phyloP scores from a whole-genome alignment of 805 yeast species.

The Blastobotrys attinorum region DNA sequence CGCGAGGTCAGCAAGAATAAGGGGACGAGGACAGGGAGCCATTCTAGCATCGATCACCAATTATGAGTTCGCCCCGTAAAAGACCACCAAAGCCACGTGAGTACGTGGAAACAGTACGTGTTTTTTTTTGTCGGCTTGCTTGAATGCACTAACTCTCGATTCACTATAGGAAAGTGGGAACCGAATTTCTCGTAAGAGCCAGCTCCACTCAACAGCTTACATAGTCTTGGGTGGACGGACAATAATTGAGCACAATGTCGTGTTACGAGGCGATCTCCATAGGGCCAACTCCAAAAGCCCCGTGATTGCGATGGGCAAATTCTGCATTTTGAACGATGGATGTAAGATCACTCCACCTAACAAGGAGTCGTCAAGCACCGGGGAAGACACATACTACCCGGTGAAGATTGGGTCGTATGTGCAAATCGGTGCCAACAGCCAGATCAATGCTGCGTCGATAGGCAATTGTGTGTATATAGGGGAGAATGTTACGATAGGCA shows the following conservation, averaged over 20 bases:
- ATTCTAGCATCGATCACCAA: too few relatives aligned
- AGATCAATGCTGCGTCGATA: conserved; percentile 31
- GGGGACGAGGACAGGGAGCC: too few relatives aligned
- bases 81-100: too few relatives aligned
- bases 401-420: conserved; percentile 32
- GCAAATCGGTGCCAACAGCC: conserved; percentile 25
- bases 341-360: conserved; percentile 28
- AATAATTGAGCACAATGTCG: conserved; percentile 26
- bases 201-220: conserved; percentile 29
- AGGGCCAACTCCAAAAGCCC: conserved; percentile 22
- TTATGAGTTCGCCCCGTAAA: too few relatives aligned
- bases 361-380: conserved; percentile 10
- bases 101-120: conserved; percentile 20
- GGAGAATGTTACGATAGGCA: conserved; percentile 26
- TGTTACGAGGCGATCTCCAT: conserved; percentile 30
- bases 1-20: too few relatives aligned
- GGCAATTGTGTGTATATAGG: conserved; percentile 34
- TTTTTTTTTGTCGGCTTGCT: too few relatives aligned
- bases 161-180: conserved; percentile 31
- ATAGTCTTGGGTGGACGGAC: conserved; percentile 32
- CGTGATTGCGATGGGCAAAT: conserved; percentile 31
- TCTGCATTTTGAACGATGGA: conserved; percentile 22
- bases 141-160: too few relatives aligned
- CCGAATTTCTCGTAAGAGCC: conserved; percentile 27
- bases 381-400: conserved; percentile 24